These are phyloP conservation scores for Cladophialophora carrionii DNA, from an alignment of 2,329 filamentous ascomycete genomes.

Conservation along the genomic window DNA sequence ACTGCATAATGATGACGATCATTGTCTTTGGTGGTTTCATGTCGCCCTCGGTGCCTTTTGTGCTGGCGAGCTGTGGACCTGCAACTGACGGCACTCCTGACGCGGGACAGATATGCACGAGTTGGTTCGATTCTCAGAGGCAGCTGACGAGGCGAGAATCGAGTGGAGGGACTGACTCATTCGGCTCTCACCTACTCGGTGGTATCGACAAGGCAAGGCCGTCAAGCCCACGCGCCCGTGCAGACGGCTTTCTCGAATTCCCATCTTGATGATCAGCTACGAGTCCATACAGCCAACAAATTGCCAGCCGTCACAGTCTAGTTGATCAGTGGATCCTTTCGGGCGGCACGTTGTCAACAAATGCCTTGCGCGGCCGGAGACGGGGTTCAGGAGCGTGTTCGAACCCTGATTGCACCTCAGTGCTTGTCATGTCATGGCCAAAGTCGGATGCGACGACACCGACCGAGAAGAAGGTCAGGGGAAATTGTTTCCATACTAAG, in stretches of 20 bases:
- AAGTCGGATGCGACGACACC: not conserved
- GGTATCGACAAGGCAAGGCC: not conserved
- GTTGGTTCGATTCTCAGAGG: not conserved
- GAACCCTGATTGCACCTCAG: not conserved
- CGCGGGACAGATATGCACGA: not conserved
- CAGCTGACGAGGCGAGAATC: too few relatives aligned
- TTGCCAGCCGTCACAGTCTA: not conserved
- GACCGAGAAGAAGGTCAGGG: not conserved
- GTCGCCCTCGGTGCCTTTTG: not conserved
- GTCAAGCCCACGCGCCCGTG: not conserved
- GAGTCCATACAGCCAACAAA: not conserved
- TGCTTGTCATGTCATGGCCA: not conserved
- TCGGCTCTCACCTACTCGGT: not conserved
- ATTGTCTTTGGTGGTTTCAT: not conserved
- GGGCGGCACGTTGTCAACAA: not conserved
- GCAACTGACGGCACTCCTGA: not conserved
- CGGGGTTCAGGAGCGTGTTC: not conserved
- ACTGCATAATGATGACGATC: not conserved
- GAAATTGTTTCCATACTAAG: not conserved
- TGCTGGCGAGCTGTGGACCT: too few relatives aligned
- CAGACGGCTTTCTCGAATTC: not conserved
- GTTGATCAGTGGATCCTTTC: not conserved
- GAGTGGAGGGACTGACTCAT: not conserved
- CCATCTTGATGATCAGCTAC: not conserved
- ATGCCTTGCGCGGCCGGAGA: not conserved